Conservation (phyloP, 805 yeast species). For the Saccharomycopsis babjevae region DNA sequence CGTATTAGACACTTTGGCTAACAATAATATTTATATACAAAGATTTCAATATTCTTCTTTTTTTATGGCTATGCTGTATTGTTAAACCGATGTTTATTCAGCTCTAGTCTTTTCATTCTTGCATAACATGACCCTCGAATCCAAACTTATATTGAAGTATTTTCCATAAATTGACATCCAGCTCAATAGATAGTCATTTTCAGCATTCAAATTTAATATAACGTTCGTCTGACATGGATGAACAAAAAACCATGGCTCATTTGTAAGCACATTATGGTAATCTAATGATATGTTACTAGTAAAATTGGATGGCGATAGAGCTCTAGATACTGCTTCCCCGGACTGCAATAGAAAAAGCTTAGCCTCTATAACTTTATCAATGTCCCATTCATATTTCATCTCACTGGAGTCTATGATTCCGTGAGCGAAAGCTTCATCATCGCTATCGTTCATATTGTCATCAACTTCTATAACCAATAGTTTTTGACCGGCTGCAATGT, state of each 20-base stretch:
- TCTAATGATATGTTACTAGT: not conserved
- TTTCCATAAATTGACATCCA: not conserved
- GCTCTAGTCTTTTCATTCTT: not conserved
- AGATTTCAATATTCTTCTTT: not conserved
- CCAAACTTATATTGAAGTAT: not conserved
- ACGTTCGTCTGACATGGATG: conserved; percentile 5
- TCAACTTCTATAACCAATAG: not conserved
- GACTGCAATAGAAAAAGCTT: not conserved
- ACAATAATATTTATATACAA: not conserved
- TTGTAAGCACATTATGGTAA: not conserved
- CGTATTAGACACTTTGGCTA: not conserved
- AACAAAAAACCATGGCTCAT: conserved; percentile 3
- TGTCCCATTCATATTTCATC: not conserved
- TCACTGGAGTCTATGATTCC: not conserved
- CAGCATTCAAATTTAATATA: not conserved
- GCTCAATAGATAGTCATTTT: not conserved
- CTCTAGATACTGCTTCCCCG: not conserved
- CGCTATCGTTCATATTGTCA: not conserved
- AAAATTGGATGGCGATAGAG: not conserved
- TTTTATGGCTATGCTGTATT: not conserved
- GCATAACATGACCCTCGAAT: not conserved
- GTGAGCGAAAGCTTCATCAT: not conserved
- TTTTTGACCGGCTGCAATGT: not conserved
- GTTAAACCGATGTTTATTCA: not conserved
- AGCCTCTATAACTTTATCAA: not conserved